These are phyloP conservation scores for Pythium diclinum DNA, from an alignment of 352 stramenopile species.

Conservation along the genomic window DNA sequence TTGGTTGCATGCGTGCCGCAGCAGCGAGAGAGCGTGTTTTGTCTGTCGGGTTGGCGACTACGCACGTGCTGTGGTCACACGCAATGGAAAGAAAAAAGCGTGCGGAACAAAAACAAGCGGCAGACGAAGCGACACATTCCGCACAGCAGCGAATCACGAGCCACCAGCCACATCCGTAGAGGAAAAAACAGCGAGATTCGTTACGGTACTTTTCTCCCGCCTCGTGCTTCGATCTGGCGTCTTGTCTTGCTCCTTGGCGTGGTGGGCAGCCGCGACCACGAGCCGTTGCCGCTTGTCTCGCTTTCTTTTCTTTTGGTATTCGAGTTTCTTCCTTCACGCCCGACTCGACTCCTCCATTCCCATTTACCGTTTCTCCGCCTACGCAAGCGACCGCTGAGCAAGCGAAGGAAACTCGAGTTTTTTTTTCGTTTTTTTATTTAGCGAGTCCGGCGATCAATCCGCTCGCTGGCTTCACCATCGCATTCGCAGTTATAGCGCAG, in stretches of 20 bases:
- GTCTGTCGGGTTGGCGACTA: constrained; percentile 6
- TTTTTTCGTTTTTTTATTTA: constrained; percentile 17
- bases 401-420: constrained; percentile 5
- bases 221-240: neutral
- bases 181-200: constrained; percentile 3
- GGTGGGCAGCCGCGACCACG: neutral
- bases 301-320: neutral
- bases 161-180: neutral
- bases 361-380: constrained; percentile 17
- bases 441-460: neutral
- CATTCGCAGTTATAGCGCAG: neutral
- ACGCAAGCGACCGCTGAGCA: constrained; percentile 12
- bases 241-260: neutral
- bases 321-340: neutral
- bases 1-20: constrained; percentile 1
- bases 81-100: constrained; percentile 8
- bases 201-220: neutral
- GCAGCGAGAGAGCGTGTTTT: constrained; percentile 2
- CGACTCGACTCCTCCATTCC: constrained; percentile 4
- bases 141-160: neutral
- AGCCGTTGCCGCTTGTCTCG: constrained; percentile 2
- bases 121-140: neutral
- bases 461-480: constrained; percentile 1
- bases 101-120: constrained; percentile 7
- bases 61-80: neutral